A percentile compares a stretch with the other conserved stretches of the same genome.
phyloP scores from a whole-genome alignment of 192 early-diverging fungal species.

The Backusella liffmaniae region DNA sequence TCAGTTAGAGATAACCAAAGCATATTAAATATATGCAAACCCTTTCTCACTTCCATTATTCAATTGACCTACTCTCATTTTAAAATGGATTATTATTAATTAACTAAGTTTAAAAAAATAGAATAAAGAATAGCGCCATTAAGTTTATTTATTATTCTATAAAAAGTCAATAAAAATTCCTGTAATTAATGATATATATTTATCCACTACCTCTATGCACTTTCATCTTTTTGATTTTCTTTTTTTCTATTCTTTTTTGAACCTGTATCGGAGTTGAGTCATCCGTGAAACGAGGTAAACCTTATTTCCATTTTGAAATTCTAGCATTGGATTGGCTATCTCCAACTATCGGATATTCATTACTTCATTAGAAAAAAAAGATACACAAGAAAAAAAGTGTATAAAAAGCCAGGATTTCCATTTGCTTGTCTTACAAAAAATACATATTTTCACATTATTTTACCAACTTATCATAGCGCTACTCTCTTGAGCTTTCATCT shows the following conservation, averaged over 20 bases:
- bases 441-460: background rate
- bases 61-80: too few species aligned
- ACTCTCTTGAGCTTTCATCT: background rate
- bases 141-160: background rate
- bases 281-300: conserved; percentile 2
- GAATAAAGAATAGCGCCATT: too few species aligned
- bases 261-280: background rate
- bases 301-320: background rate
- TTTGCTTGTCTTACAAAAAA: background rate
- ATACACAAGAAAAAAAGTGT: background rate
- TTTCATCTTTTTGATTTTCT: background rate
- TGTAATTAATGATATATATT: background rate
- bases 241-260: background rate
- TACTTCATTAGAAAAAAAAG: background rate
- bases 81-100: too few species aligned
- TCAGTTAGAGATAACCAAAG: background rate
- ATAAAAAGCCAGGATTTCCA: background rate
- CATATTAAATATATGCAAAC: background rate
- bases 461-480: too few species aligned
- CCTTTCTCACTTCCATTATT: too few species aligned
- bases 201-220: background rate
- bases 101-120: too few species aligned
- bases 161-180: background rate
- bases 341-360: background rate
- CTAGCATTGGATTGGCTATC: background rate